Conservation (phyloP, 345 rosid genomes). For the Theobroma cacao region DNA sequence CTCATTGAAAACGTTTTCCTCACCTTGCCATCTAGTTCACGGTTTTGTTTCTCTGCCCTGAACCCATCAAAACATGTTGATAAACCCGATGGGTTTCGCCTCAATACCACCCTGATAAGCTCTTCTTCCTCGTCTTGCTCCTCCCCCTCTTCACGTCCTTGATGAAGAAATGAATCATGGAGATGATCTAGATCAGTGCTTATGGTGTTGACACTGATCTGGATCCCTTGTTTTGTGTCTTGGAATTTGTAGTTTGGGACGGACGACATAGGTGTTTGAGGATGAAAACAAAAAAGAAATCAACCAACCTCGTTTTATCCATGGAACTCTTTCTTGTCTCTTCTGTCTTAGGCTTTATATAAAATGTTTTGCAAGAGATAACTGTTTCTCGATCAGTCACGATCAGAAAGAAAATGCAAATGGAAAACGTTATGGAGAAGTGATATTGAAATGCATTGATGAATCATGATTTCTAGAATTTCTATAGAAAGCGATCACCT, state of each 20-base stretch:
- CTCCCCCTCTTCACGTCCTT: not conserved
- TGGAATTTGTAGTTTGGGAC: not conserved
- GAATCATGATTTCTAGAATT: not conserved
- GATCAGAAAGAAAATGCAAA: not conserved
- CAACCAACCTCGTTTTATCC: not conserved
- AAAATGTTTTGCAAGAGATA: not conserved
- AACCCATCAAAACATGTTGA: not conserved
- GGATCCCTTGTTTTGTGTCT: not conserved
- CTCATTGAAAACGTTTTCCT: constrained; percentile 11
- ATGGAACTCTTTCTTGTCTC: not conserved
- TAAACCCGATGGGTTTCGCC: not conserved
- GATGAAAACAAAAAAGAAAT: not conserved
- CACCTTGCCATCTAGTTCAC: not conserved
- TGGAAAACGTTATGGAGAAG: not conserved
- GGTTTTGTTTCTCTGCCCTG: not conserved
- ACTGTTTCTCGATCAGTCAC: not conserved
- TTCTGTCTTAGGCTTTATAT: not conserved
- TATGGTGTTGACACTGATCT: not conserved
- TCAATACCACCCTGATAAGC: not conserved
- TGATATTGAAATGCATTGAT: constrained; percentile 1
- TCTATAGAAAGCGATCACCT: not conserved
- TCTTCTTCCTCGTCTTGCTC: not conserved
- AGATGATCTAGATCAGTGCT: not conserved
- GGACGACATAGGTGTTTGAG: not conserved
- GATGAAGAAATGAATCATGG: constrained; percentile 10